Evolutionary conservation across 192 early-diverging fungal genomes (phyloP).

Genomic region (Podila epicladia): DNA sequence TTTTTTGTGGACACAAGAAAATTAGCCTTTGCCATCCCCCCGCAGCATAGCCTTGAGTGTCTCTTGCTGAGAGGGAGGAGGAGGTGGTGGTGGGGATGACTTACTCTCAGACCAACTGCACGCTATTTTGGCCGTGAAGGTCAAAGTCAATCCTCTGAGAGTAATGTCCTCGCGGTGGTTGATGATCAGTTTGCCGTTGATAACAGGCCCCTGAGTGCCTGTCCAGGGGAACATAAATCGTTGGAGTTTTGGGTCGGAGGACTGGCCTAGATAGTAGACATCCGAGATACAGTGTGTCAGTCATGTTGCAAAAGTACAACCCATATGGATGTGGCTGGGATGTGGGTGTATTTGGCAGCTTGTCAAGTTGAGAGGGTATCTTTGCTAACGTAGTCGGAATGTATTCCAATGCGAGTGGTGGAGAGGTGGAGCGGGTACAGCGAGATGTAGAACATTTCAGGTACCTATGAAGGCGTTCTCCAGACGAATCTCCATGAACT

Average conservation of each 20-base stretch:
- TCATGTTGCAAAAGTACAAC: not conserved
- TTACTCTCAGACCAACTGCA: slow-evolving; percentile 40
- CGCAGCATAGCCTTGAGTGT: too few relatives aligned
- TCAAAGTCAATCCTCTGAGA: slow-evolving; percentile 27
- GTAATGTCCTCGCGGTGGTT: slow-evolving; percentile 36
- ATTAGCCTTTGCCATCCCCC: too few relatives aligned
- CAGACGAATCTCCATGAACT: slow-evolving; percentile 26
- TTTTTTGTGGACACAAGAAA: too few relatives aligned
- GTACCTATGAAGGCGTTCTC: slow-evolving; percentile 38
- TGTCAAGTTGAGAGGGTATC: too few relatives aligned
- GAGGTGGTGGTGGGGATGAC: not conserved
- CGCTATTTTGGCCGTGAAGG: slow-evolving; percentile 32
- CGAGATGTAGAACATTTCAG: not conserved
- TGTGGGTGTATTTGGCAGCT: too few relatives aligned
- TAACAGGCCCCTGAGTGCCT: slow-evolving; percentile 37
- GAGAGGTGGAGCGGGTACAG: not conserved
- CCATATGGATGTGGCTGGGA: too few relatives aligned
- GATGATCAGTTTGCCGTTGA: slow-evolving; percentile 47
- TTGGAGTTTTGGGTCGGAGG: slow-evolving; percentile 19
- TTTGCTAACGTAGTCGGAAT: too few relatives aligned
- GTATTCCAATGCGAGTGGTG: too few relatives aligned
- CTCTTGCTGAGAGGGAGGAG: too few relatives aligned
- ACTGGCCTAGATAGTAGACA: slow-evolving; percentile 12
- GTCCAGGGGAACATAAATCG: slow-evolving; percentile 47
- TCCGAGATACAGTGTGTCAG: not conserved